A percentile compares a stretch with the other conserved stretches of the same genome.
Conservation (phyloP, 345 rosid genomes). For the Eucalyptus tenuipes region DNA sequence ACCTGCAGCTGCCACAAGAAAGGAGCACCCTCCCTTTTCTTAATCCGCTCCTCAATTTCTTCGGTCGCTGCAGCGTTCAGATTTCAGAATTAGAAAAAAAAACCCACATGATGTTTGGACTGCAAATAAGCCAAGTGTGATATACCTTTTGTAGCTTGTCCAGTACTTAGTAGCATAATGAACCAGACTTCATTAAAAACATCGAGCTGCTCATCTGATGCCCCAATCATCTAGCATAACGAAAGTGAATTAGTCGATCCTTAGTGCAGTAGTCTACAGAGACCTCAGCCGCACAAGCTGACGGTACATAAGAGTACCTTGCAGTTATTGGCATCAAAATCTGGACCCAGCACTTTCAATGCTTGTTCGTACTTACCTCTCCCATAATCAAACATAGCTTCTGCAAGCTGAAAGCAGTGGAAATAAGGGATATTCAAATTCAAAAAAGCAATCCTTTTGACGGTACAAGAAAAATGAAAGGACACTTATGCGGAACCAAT, state of each 20-base stretch:
- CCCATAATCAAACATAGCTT: slow-evolving; percentile 60
- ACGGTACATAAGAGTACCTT: slow-evolving; percentile 32
- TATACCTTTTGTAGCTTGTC: slow-evolving; percentile 49
- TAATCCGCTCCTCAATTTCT: slow-evolving; percentile 41
- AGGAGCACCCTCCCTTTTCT: slow-evolving; percentile 57
- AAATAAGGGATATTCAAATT: background rate
- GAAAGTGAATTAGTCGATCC: background rate
- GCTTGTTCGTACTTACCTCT: slow-evolving; percentile 37
- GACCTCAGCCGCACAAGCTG: background rate
- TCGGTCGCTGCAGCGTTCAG: slow-evolving; percentile 30
- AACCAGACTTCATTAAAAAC: slow-evolving; percentile 88
- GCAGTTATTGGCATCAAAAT: slow-evolving; percentile 48
- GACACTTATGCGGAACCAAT: background rate
- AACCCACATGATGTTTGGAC: background rate
- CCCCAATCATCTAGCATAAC: slow-evolving; percentile 49
- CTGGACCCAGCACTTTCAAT: slow-evolving; percentile 47
- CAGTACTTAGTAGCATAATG: slow-evolving; percentile 45
- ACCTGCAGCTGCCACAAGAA: slow-evolving; percentile 87
- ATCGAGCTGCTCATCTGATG: slow-evolving; percentile 87
- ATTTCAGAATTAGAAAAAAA: background rate
- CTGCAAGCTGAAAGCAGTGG: slow-evolving; percentile 44
- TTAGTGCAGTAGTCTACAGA: background rate
- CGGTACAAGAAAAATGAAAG: background rate
- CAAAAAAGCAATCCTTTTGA: background rate
- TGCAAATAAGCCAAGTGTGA: background rate